Base-by-base conservation (phyloP, 202 grass and related monocot genomes). In the Eragrostis tef region DNA sequence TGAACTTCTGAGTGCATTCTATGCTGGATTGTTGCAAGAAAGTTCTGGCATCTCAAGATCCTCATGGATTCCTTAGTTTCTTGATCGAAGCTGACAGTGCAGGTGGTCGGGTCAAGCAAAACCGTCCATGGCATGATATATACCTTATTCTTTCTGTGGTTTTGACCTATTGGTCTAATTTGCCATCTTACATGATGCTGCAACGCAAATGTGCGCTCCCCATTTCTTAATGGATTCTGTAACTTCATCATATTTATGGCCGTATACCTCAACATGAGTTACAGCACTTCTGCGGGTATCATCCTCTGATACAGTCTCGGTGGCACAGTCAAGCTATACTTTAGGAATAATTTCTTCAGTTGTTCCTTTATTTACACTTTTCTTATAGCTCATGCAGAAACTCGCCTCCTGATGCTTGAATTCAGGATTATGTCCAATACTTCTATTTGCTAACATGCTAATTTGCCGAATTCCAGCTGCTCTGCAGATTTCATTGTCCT, bases 81-180 rank as follows among this genome's bases (percentile, higher is more conserved):
- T 86, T 86, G 76, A 58, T 47, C 39, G 63, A 59, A 48, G 69
- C 34, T 71, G 15, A 64, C 17, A 15, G 15, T 67, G 9, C 13
- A 48, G 45, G 20, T 66, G 21, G 39, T 21, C 3, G 20, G 43
- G 24, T 74, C 26, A 64, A 72, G 1, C 27, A 11, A 0, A 17
- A 17, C 22, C 25, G 67, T 79, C 7, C 45, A 66, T 0, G 0
- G 3, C 15, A 70, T 22, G 60, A 54, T 46, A 52, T 51, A 11
- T 51, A 13, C 48, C 46, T 12, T 48, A 50, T 80, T 49, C 47
- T 49, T 49, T 49, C 47, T 49, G 47, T 14, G 11, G 47, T 49
- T 49, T 49, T 49, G 49, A 0, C 49, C 0, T 24, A 9, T 58
- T 14, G 54, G n/a, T 22, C 22, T 58, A 57, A 39, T 39, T 39